Percentiles rank a stretch among this genome's conserved stretches.
Conservation (phyloP, 805 yeast genomes). For the Wickerhamiella allomyrinae region DNA sequence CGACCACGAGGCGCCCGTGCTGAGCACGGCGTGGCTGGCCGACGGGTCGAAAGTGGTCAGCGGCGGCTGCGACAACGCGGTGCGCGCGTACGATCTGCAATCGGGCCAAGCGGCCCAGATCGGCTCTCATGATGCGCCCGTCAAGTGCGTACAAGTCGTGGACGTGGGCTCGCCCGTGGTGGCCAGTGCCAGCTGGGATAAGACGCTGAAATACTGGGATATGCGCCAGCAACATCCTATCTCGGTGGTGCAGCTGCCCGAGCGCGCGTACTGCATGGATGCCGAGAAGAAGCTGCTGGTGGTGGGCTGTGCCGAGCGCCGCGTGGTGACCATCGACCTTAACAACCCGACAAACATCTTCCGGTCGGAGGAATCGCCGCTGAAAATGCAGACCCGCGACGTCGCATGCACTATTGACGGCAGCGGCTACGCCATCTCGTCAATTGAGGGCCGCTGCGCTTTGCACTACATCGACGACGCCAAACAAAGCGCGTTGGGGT, state of each 20-base stretch:
- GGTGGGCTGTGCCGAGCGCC: conserved; percentile 88
- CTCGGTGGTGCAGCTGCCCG: conserved; percentile 71
- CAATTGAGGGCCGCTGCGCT: conserved; percentile 92
- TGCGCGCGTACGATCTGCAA: conserved; percentile 66
- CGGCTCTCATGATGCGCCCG: conserved; percentile 76
- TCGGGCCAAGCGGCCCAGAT: conserved; percentile 72
- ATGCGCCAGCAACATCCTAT: conserved; percentile 67
- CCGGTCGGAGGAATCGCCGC: conserved; percentile 57
- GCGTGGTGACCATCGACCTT: conserved; percentile 61
- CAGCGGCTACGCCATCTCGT: conserved; percentile 82
- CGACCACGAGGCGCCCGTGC: conserved; percentile 81
- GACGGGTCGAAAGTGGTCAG: conserved; percentile 82
- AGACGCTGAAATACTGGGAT: conserved; percentile 91
- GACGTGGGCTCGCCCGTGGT: conserved; percentile 62
- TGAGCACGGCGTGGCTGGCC: conserved; percentile 63
- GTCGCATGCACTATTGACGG: conserved; percentile 82
- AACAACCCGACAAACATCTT: conserved; percentile 67
- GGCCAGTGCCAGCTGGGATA: conserved; percentile 94
- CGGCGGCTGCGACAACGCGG: conserved; percentile 86
- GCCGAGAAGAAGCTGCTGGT: conserved; percentile 66
- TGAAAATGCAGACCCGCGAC: conserved; percentile 79
- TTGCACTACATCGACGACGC: conserved; percentile 76
- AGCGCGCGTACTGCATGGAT: conserved; percentile 84
- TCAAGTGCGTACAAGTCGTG: conserved; percentile 58
- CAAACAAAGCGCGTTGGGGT: conserved; percentile 39